Evolutionary conservation across 345 rosid species (phyloP).

Genomic region (Raphanus raphanistrum): DNA sequence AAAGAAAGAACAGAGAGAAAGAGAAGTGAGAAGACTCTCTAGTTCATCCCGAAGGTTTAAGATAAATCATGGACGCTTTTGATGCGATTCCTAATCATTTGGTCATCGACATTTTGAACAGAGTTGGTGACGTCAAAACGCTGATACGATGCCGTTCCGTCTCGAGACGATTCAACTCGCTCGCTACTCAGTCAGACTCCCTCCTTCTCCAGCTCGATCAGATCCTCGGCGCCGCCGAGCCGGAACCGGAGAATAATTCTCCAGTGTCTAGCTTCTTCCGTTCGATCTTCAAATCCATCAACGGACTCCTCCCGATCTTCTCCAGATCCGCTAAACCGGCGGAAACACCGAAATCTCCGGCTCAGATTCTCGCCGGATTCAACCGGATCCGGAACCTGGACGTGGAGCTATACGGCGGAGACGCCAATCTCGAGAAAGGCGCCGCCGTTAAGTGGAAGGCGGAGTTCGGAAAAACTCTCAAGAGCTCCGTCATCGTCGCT

Average conservation of each 20-base stretch:
- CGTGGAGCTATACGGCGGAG: conserved; percentile 36
- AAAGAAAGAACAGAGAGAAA: not conserved
- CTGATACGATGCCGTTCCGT: conserved; percentile 41
- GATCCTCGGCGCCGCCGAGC: conserved; percentile 29
- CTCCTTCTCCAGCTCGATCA: conserved; percentile 41
- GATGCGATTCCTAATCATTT: conserved; percentile 40
- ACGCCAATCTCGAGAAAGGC: conserved; percentile 40
- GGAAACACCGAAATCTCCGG: conserved; percentile 28
- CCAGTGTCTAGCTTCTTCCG: conserved; percentile 35
- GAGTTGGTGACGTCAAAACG: conserved; percentile 39
- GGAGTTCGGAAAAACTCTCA: conserved; percentile 35
- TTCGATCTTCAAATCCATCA: conserved; percentile 33
- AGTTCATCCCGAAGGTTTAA: not conserved
- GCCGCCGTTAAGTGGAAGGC: conserved; percentile 42
- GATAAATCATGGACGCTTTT: conserved; percentile 33
- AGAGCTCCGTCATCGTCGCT: conserved; percentile 40
- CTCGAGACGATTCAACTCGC: conserved; percentile 38
- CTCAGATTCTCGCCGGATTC: conserved; percentile 37
- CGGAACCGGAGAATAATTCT: conserved; percentile 28
- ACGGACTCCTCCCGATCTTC: conserved; percentile 30
- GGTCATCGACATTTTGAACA: conserved; percentile 40
- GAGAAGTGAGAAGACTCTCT: conserved; percentile 17
- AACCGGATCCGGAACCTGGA: conserved; percentile 39
- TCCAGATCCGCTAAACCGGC: not conserved
- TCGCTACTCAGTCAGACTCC: conserved; percentile 36